Evolutionary conservation across 805 yeast species (phyloP), one percentile per base, ranked within the genome.

Genomic region (Lachancea waltii): DNA sequence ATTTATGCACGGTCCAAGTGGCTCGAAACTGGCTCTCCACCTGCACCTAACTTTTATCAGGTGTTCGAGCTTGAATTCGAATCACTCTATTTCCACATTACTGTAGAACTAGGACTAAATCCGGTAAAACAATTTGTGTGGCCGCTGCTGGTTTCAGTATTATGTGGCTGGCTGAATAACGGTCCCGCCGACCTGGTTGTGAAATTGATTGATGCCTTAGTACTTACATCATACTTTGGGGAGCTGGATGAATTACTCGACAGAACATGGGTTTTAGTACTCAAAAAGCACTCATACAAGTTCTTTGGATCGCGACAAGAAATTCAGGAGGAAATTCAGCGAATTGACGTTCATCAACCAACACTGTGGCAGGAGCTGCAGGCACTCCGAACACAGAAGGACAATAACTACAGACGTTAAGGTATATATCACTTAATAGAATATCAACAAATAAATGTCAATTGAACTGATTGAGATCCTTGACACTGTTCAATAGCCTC

Each of bases 11-110:
- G 34, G 7, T 27, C 34, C 9, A 27, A 20, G 16, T 19, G 30
- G 30, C 16, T 25, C 11, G 9, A 19, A 13, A 25, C 11, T 3
- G 33, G 35, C 1, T 14, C 29, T 5, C 32, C 36, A 8, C 19
- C 39, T 18, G 22, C 20, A n/a, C 13, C 21, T 13, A 30, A 30
- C 22, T 30, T 30, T 14, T 30, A 30, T 14, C 21, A 30, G 13
- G n/a, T 19, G 3, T 30, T 30, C 20, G 33, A 30, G 20, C 20
- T n/a, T 14, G 21, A 30, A 14, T 30, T 30, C 22, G 33, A 30
- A 18, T 15, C 33, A 30, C 40, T 48, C 18, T 43, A 44, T 19
- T 46, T 41, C 31, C 50, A 48, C 21, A 32, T 48, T 26, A 41
- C 36, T 9, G 38, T 31, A 14, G 38, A 26, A 3, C 30, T 48